These are phyloP conservation scores for Pichia exigua DNA, from an alignment of 805 yeast genomes.

Conservation along the genomic window DNA sequence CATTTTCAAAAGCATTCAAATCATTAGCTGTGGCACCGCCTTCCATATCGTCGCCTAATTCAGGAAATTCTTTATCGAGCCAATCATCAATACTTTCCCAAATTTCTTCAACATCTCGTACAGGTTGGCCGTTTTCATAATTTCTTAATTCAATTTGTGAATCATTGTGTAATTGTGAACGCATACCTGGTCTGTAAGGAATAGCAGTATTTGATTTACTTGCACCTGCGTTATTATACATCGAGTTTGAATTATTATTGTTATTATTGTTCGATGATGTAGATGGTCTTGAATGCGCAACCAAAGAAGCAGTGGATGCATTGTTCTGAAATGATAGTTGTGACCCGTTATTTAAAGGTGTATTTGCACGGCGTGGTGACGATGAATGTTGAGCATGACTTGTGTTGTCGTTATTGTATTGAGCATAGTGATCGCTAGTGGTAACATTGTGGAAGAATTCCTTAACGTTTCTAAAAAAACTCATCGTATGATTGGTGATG, in stretches of 20 bases:
- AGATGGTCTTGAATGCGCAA: conserved; percentile 35
- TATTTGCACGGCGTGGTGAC: conserved; percentile 22
- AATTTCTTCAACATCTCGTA: conserved; percentile 63
- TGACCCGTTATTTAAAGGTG: conserved; percentile 19
- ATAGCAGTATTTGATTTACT: conserved; percentile 4
- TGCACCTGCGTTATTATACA: not conserved
- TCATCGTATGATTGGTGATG: conserved; percentile 15
- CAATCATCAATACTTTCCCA: conserved; percentile 89
- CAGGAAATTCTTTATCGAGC: conserved; percentile 73
- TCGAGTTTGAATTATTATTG: conserved; percentile 9
- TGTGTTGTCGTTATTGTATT: conserved; percentile 33
- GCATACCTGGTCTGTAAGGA: conserved; percentile 35
- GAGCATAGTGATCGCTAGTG: conserved; percentile 53
- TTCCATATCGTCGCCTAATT: conserved; percentile 68
- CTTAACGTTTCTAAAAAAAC: conserved; percentile 26
- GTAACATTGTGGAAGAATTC: conserved; percentile 41
- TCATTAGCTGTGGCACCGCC: conserved; percentile 77
- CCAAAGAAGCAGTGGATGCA: conserved; percentile 20
- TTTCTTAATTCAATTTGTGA: conserved; percentile 47
- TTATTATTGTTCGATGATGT: conserved; percentile 18
- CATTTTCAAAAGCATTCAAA: conserved; percentile 74
- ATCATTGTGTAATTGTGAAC: conserved; percentile 35
- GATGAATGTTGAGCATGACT: conserved; percentile 5
- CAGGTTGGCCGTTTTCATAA: conserved; percentile 39
- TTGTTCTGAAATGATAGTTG: conserved; percentile 24